Conservation (phyloP, 306 rosid species). For the Quercus wislizeni region DNA sequence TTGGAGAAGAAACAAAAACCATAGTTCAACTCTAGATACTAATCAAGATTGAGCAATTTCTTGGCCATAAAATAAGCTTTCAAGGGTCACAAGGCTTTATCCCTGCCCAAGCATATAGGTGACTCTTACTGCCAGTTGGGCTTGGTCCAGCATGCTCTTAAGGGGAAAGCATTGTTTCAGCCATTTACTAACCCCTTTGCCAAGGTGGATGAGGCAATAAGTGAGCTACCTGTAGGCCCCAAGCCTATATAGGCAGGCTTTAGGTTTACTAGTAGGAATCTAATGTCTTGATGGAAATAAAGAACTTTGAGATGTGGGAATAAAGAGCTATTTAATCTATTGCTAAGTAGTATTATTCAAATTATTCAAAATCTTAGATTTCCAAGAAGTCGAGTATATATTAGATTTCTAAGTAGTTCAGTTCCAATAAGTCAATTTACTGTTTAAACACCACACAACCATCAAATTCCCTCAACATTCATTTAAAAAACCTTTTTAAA, state of each 20-base stretch:
- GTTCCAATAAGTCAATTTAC: too few relatives aligned
- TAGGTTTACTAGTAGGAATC: too few relatives aligned
- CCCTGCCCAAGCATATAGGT: not conserved
- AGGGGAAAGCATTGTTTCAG: not conserved
- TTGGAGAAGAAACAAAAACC: not conserved
- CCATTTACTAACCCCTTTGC: not conserved
- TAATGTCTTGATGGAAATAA: too few relatives aligned
- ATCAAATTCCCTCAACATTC: too few relatives aligned
- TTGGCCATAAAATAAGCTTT: not conserved
- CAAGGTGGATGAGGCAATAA: not conserved
- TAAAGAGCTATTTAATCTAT: too few relatives aligned
- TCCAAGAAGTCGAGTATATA: too few relatives aligned
- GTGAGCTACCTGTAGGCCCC: not conserved
- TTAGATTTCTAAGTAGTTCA: too few relatives aligned
- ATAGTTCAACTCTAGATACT: not conserved
- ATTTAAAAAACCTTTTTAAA: too few relatives aligned
- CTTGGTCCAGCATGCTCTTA: not conserved
- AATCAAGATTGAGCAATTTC: not conserved
- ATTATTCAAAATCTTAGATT: too few relatives aligned
- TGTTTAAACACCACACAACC: too few relatives aligned
- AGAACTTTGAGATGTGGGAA: too few relatives aligned
- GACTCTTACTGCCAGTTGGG: not conserved
- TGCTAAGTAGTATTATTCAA: too few relatives aligned
- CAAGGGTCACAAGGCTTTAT: not conserved
- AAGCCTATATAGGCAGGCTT: not conserved